Percentiles rank a stretch among this genome's conserved stretches.
These are phyloP conservation scores for Neopestalotiopsis sp. DNA, from an alignment of 2,329 filamentous ascomycete genomes.

Conservation along the genomic window DNA sequence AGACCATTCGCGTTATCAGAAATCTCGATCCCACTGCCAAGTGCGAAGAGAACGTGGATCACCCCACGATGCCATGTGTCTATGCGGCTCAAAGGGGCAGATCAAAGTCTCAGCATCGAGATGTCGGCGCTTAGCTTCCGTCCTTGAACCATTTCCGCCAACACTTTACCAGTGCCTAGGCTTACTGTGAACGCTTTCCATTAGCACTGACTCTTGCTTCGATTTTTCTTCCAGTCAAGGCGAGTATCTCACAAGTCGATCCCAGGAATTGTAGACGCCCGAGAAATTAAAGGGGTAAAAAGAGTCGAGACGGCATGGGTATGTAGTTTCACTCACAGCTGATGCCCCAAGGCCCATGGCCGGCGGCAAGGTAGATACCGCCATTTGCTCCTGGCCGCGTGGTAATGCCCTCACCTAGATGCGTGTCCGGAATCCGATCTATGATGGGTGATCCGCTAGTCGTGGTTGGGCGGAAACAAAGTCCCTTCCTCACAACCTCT, in stretches of 20 bases:
- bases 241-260: too few relatives aligned
- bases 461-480: slow-evolving; percentile 78
- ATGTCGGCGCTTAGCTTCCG: slow-evolving; percentile 64
- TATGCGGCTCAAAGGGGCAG: neutral
- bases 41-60: neutral
- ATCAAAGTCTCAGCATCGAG: slow-evolving; percentile 46
- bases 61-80: neutral
- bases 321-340: slow-evolving; percentile 33
- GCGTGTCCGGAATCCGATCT: slow-evolving; percentile 57
- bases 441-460: slow-evolving; percentile 68
- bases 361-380: slow-evolving; percentile 73
- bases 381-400: slow-evolving; percentile 51
- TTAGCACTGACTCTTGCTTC: neutral
- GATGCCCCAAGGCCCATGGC: slow-evolving; percentile 81
- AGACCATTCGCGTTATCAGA: neutral
- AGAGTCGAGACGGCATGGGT: neutral
- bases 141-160: slow-evolving; percentile 73
- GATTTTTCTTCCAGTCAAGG: too few relatives aligned
- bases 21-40: neutral
- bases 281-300: neutral
- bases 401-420: slow-evolving; percentile 54
- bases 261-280: too few relatives aligned
- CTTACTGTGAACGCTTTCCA: slow-evolving; percentile 38
- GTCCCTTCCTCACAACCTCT: slow-evolving; percentile 65
- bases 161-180: slow-evolving; percentile 72